Evolutionary conservation across 208 protist genomes (phyloP), one percentile per base, ranked within the genome.

Genomic region (Porcisia deanei): DNA sequence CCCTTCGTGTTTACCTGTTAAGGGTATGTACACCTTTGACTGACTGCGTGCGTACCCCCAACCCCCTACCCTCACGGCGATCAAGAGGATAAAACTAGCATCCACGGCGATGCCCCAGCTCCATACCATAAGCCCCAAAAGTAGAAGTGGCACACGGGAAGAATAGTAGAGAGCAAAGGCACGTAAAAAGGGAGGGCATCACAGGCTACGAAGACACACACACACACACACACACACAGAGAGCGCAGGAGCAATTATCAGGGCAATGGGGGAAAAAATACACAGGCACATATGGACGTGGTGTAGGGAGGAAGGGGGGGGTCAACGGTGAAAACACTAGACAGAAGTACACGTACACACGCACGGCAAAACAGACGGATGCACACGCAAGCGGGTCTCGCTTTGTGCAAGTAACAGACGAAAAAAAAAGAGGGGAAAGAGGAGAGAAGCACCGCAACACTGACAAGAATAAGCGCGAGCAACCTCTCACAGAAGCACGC

Each of bases 211-310:
- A 54, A 39, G 14, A 74, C 70, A 64, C 52, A 9, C 43, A 74
- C 39, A 74, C 22, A 74, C 39, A 74, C 22, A 74, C 49, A 45
- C 72, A 52, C 39, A 66, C 54, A n/a, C 6, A 53, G 4, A 68
- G 14, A n/a, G 30, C 30, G 30, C 30, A 30, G 43, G 34, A 64
- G 30, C 30, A 30, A 30, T 30, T 30, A 30, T 30, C 30, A 30
- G 30, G 30, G 30, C 30, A 30, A 30, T 30, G 30, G 30, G 30
- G 30, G 30, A 30, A 39, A 14, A 8, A 34, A 25, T 47, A 47
- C 61, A 66, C 9, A 66, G 12, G 20, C 34, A 49, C 34, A 49
- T 7, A 25, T 25, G 45, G 34, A 66, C 30, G n/a, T 16, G 9
- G 9, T 10, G 1, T 1, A 22, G 39, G 12, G 60, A 25, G 16